Base-by-base conservation (phyloP, 164 flowering plant species). In the Stephania japonica region DNA sequence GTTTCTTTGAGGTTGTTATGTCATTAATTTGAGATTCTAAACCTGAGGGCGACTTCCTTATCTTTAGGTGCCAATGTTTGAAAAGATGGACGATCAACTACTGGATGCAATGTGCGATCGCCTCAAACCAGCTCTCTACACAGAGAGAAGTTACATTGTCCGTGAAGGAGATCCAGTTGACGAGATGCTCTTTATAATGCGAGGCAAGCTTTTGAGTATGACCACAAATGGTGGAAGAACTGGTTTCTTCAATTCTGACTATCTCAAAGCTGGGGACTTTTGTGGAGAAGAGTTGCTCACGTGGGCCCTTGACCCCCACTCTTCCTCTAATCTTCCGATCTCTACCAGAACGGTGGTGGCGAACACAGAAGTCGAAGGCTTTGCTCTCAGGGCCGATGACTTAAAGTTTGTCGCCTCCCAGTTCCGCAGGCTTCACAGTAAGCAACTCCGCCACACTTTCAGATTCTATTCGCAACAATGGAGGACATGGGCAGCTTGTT, bases 401-500 rank as follows among this genome's bases (percentile, higher is more conserved):
- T 74, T 95, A 78, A 91, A 88, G 74, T 89, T 86, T 65, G 96
- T 95, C 1, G 97, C 97, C 63, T 87, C 94, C 7, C 99, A 95
- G 43, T 95, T 91, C 80, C 78, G 98, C 59, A 70, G 97, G 27
- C 93, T 95, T 42, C 97, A 95, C 81, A 91, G 98, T 78, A 95
- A 91, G 85, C 94, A 93, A 80, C 86, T 95, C 68, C 87, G 92
- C 11, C 98, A 93, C 79, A 87, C 96, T 16, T 93, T 95, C 77
- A 86, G 99, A 80, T 85, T 89, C 72, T 91, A 93, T 83, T 95
- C 99, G 0, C 93, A 85, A 77, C 98, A 93, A 42, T 93, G 98
- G 99, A 88, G 97, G 77, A 90, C 98, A 1, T 94, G 97, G 97
- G 97, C 97, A 3, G 97, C 98, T 12, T 90, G 93, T 76, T 94